These are phyloP conservation scores for Aspergillus biplanus DNA, from an alignment of 495 filamentous ascomycete species.

Conservation along the genomic window DNA sequence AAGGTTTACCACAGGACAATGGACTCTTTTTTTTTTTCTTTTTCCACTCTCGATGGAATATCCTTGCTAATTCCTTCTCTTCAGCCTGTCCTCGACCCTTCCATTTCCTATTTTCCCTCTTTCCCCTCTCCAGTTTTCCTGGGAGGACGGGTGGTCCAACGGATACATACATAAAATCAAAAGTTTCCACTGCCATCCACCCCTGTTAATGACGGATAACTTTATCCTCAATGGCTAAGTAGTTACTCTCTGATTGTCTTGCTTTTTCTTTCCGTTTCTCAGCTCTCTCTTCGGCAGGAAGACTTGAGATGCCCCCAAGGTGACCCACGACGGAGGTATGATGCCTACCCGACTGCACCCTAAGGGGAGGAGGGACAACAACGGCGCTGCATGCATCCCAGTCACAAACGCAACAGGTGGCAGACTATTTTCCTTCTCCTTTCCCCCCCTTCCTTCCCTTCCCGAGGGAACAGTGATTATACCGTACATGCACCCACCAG, in stretches of 20 bases:
- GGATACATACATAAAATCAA: conserved; percentile 12
- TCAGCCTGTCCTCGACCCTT: background rate
- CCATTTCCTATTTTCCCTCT: background rate
- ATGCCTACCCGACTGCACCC: conserved; percentile 9
- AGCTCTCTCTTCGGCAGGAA: background rate
- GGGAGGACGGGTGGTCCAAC: background rate
- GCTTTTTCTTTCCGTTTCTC: background rate
- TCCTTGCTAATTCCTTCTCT: background rate
- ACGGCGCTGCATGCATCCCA: conserved; percentile 24
- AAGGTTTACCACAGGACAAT: too few species aligned
- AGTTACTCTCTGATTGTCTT: background rate
- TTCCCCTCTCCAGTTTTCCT: background rate
- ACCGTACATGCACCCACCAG: conserved; percentile 9
- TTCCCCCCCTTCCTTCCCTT: conserved; percentile 12
- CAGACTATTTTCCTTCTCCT: conserved; percentile 18
- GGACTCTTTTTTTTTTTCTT: background rate
- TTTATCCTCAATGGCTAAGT: background rate
- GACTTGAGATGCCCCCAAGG: conserved; percentile 10
- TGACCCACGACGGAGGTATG: conserved; percentile 1
- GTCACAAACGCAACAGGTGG: conserved; percentile 21
- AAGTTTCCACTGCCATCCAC: background rate
- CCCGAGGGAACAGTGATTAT: conserved; percentile 8
- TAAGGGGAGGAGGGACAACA: conserved; percentile 17
- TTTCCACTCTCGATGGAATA: background rate
- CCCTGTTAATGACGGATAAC: background rate